Evolutionary conservation across 2,329 filamentous ascomycete genomes (phyloP).

Genomic region (Fusarium sambucinum): DNA sequence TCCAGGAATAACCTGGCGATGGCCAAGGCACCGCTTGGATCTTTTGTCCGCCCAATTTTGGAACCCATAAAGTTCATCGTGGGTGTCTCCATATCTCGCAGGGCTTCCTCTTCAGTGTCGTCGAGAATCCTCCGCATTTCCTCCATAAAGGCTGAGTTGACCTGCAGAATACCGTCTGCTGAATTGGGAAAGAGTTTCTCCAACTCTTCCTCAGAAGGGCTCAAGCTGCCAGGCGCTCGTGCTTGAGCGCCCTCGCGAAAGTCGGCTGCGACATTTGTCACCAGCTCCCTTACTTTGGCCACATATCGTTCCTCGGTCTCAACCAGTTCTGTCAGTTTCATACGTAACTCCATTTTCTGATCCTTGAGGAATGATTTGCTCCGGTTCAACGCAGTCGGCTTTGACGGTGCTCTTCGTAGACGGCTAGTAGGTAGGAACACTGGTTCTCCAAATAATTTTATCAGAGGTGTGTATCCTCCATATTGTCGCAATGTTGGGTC

Average conservation of each 20-base stretch:
- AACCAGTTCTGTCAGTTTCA: slow-evolving; percentile 90
- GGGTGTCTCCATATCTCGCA: slow-evolving; percentile 77
- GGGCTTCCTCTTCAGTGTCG: slow-evolving; percentile 83
- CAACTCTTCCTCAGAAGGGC: slow-evolving; percentile 78
- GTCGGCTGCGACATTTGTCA: slow-evolving; percentile 83
- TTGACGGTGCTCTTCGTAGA: slow-evolving; percentile 86
- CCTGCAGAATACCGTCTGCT: slow-evolving; percentile 80
- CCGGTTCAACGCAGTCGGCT: slow-evolving; percentile 82
- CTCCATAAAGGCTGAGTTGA: slow-evolving; percentile 85
- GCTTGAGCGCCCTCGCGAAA: slow-evolving; percentile 77
- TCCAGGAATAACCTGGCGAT: slow-evolving; percentile 86
- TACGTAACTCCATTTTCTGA: slow-evolving; percentile 85
- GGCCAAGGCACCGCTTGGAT: slow-evolving; percentile 81
- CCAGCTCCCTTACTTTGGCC: slow-evolving; percentile 84
- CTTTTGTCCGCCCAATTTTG: slow-evolving; percentile 65
- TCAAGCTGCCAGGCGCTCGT: slow-evolving; percentile 71
- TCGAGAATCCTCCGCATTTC: slow-evolving; percentile 82
- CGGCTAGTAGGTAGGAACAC: slow-evolving; percentile 89
- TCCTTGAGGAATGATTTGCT: slow-evolving; percentile 81
- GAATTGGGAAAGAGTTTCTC: slow-evolving; percentile 84
- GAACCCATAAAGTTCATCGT: slow-evolving; percentile 58
- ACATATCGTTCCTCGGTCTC: slow-evolving; percentile 97
- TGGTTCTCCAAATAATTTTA: slow-evolving; percentile 84
- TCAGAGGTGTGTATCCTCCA: slow-evolving; percentile 79
- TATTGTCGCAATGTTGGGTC: slow-evolving; percentile 77